These are phyloP conservation scores for Picochlorum sp. DNA, from an alignment of 139 green algal species.

Conservation along the genomic window DNA sequence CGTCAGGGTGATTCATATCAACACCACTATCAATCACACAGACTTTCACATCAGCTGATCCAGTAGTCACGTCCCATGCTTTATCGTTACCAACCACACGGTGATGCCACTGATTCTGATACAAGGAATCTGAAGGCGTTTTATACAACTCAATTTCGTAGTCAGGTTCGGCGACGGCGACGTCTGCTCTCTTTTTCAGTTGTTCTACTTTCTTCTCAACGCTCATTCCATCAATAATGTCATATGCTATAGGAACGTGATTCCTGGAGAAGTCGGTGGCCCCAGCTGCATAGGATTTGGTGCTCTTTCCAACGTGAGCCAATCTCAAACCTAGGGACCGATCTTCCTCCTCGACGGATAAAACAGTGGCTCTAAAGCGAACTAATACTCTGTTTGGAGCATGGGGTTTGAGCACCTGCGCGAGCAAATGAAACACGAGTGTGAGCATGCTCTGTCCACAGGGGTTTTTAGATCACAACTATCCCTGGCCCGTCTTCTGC, in stretches of 20 bases:
- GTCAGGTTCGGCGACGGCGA: constrained; percentile 24
- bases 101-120: constrained; percentile 26
- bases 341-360: constrained; percentile 5
- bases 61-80: constrained; percentile 22
- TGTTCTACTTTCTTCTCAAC: constrained; percentile 22
- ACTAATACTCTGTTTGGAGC: not conserved
- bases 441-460: not conserved
- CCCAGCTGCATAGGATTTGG: not conserved
- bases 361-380: constrained; percentile 9
- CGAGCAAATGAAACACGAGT: not conserved
- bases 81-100: not conserved
- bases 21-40: constrained; percentile 61
- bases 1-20: constrained; percentile 48
- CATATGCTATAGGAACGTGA: not conserved
- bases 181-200: constrained; percentile 16
- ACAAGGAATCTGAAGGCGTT: constrained; percentile 17
- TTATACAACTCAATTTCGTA: constrained; percentile 16
- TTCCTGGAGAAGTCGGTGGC: not conserved
- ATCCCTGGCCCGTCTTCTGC: too few species aligned
- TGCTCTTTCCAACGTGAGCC: not conserved
- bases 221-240: constrained; percentile 17
- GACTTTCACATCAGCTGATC: constrained; percentile 36
- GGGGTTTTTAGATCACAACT: constrained; percentile 2
- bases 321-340: not conserved
- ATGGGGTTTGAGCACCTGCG: not conserved